Base-by-base conservation (phyloP, 192 early-diverging fungal species). In the Coemansia sp. region DNA sequence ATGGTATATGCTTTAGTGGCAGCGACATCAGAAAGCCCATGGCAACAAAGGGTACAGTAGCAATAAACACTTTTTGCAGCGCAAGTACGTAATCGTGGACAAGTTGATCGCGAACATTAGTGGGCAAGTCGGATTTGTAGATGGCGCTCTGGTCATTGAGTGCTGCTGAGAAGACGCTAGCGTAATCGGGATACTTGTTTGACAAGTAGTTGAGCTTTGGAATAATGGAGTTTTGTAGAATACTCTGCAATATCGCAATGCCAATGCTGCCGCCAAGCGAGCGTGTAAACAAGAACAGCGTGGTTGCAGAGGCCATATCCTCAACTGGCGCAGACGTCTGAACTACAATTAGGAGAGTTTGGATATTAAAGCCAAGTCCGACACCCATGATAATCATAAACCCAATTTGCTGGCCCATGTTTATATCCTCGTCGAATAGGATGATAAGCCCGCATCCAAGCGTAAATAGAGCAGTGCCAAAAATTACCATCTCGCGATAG, bases 241-340 rank as follows among this genome's bases (percentile, higher is more conserved):
- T 66, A 48, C 83, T 80, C 27, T 80, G 82, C 49, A 83, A 76
- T 34, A 85, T 72, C 10, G 85, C 86, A 19, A 91, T 32, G 21
- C 88, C 86, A 54, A 89, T 76, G 24, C 72, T 82, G 3, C 83
- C 75, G 6, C 87, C 89, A 12, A 88, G 68, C 50, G 80, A 74
- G 25, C 88, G 87, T 64, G 82, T 86, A 41, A 91, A 92, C n/a
- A 84, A 73, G 9, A 84, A 78, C 49, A 88, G 71, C 0, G 88
- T 79, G 0, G 89, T 92, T 26, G 83, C 86, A 12, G 87, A 50
- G 2, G 90, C 90, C 63, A 92, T 85, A 7, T 89, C 78, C 26
- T 72, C 63, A 2, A 65, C 50, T 6, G 63, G 63, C 22, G 90
- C 89, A 18, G 84, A 67, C 0, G 87, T 79, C 69, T 94, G 92